These are phyloP conservation scores for Borealophlyctis nickersoniae DNA, from an alignment of 192 early-diverging fungal genomes.

Conservation along the genomic window DNA sequence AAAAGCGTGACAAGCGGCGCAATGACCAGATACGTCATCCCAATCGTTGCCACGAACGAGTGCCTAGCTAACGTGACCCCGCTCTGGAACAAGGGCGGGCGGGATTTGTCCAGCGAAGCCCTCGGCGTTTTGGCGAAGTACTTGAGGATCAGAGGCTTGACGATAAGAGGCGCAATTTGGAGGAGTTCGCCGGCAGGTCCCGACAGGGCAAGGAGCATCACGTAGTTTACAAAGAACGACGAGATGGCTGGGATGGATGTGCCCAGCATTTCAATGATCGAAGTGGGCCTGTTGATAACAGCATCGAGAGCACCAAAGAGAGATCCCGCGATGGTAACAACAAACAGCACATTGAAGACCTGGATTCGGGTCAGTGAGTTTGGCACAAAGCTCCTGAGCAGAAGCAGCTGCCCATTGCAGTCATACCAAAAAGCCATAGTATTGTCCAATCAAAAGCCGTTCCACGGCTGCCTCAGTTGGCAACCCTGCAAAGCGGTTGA, in stretches of 20 bases:
- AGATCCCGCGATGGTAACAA: conserved; percentile 71
- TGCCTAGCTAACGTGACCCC: conserved; percentile 31
- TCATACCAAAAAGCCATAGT: conserved; percentile 74
- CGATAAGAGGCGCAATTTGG: conserved; percentile 63
- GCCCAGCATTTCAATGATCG: conserved; percentile 50
- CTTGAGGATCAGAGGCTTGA: conserved; percentile 53
- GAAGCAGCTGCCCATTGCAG: neutral
- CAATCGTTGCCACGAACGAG: conserved; percentile 44
- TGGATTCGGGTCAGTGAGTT: conserved; percentile 28
- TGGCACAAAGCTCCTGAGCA: neutral
- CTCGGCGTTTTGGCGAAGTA: conserved; percentile 76
- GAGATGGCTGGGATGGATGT: conserved; percentile 68
- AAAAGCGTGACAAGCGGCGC: conserved; percentile 81
- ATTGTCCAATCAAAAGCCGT: conserved; percentile 62
- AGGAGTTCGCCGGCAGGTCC: conserved; percentile 64
- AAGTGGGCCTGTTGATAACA: conserved; percentile 54
- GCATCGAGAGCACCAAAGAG: conserved; percentile 47
- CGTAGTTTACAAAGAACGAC: conserved; percentile 82
- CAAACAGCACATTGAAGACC: conserved; percentile 75
- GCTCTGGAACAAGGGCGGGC: conserved; percentile 35
- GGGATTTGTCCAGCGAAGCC: conserved; percentile 49
- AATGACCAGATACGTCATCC: conserved; percentile 74
- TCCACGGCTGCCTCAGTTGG: conserved; percentile 57
- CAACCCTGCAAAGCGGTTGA: conserved; percentile 61
- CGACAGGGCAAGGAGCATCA: conserved; percentile 69